These are phyloP conservation scores for Stentor roeselii DNA, from an alignment of 73 alveolate species.

Conservation along the genomic window DNA sequence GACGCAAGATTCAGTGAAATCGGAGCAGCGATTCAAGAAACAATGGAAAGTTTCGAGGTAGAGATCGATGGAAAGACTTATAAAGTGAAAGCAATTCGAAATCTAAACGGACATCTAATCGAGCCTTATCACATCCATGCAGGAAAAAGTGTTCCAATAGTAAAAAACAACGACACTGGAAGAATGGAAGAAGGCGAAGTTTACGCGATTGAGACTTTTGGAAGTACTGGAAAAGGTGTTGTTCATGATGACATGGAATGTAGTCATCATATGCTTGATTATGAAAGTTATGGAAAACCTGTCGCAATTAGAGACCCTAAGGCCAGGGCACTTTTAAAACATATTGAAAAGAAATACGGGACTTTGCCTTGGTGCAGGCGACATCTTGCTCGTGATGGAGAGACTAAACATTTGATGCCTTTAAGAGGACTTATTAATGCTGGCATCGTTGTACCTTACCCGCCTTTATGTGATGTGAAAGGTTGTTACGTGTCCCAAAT, in stretches of 20 bases:
- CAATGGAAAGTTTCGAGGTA: constrained; percentile 93
- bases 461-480: constrained; percentile 60
- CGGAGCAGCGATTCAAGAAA: constrained; percentile 97
- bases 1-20: constrained; percentile 94
- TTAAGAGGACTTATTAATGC: constrained; percentile 77
- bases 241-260: constrained; percentile 90
- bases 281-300: constrained; percentile 62
- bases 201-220: constrained; percentile 97
- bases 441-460: constrained; percentile 83
- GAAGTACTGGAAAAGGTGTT: constrained; percentile 95
- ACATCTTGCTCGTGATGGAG: constrained; percentile 88
- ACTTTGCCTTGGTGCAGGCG: constrained; percentile 95
- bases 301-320: constrained; percentile 81
- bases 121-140: constrained; percentile 90
- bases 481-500: constrained; percentile 93
- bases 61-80: constrained; percentile 86
- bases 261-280: constrained; percentile 92
- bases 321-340: constrained; percentile 79
- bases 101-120: constrained; percentile 91
- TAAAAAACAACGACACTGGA: constrained; percentile 75
- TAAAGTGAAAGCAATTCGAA: constrained; percentile 78
- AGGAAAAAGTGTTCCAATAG: constrained; percentile 94
- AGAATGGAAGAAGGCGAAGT: constrained; percentile 96
- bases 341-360: constrained; percentile 75
- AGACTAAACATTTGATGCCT: constrained; percentile 73